Evolutionary conservation across 1,284 basidiomycete species (phyloP).

Genomic region (Trichosporon ovoides): DNA sequence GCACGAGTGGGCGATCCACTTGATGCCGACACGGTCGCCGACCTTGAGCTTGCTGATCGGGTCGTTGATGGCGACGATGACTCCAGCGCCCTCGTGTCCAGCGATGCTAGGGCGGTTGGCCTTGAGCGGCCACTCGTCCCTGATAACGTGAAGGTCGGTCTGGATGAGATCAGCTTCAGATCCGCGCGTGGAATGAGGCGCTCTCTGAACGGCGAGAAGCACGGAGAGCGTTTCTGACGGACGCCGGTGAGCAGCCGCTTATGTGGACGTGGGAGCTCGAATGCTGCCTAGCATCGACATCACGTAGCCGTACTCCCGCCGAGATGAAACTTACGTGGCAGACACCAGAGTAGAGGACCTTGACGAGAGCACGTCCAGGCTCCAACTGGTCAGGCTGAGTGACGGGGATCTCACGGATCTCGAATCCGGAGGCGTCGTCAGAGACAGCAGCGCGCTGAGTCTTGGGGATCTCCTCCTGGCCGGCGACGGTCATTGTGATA

Average conservation of each 20-base stretch:
- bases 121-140: conserved; percentile 65
- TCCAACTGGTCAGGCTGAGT: conserved; percentile 23
- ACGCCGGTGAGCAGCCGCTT: too few species aligned
- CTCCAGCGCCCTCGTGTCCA: conserved; percentile 53
- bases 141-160: conserved; percentile 68
- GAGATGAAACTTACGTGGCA: conserved; percentile 25
- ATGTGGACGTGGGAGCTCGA: too few species aligned
- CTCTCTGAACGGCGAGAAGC: too few species aligned
- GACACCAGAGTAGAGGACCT: conserved; percentile 56
- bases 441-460: conserved; percentile 26
- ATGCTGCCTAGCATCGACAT: too few species aligned
- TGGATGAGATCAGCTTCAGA: conserved; percentile 56
- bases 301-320: too few species aligned
- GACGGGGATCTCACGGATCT: conserved; percentile 23
- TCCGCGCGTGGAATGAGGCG: not conserved
- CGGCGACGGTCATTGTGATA: conserved; percentile 12
- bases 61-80: conserved; percentile 70
- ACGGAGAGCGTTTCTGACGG: too few species aligned
- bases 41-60: conserved; percentile 54
- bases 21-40: conserved; percentile 64
- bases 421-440: conserved; percentile 19
- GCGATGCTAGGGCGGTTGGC: conserved; percentile 70
- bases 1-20: conserved; percentile 68
- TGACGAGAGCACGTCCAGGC: conserved; percentile 29
- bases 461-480: conserved; percentile 24